Conservation (phyloP, 73 alveolate species). For the Breviolum minutum region DNA sequence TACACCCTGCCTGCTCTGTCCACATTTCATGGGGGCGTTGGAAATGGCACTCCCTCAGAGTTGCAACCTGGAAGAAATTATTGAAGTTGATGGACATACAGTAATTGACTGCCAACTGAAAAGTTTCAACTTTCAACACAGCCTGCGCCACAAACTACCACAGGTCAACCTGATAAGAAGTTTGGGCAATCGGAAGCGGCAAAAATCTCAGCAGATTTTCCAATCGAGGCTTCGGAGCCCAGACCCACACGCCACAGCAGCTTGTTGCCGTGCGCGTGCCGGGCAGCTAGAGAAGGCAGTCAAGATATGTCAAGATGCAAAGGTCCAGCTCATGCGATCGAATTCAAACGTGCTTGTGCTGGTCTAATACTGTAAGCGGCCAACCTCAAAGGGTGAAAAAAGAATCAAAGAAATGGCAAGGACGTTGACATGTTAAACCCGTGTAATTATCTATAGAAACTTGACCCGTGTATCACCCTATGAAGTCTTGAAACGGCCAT, state of each 20-base stretch:
- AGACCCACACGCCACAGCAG: slow-evolving; percentile 30
- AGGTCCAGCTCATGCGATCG: not conserved
- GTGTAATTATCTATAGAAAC: not conserved
- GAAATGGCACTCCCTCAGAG: slow-evolving; percentile 49
- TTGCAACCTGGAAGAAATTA: slow-evolving; percentile 9
- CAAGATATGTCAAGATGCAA: not conserved
- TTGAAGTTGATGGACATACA: not conserved
- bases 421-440: no score
- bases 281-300: slow-evolving; percentile 4
- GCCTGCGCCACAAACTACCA: not conserved
- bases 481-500: slow-evolving; percentile 4
- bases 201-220: not conserved
- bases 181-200: not conserved
- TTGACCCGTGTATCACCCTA: not conserved
- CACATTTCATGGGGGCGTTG: slow-evolving; percentile 23
- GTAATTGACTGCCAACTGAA: not conserved
- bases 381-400: not conserved
- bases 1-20: slow-evolving; percentile 51
- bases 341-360: not conserved
- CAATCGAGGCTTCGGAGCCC: slow-evolving; percentile 36
- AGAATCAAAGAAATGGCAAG: no score
- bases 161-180: not conserved
- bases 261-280: slow-evolving; percentile 8
- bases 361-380: slow-evolving; percentile 2
- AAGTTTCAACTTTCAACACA: not conserved